These are phyloP conservation scores for Centrapalus pauciflorus DNA, from an alignment of 129 eudicot species.

Conservation along the genomic window DNA sequence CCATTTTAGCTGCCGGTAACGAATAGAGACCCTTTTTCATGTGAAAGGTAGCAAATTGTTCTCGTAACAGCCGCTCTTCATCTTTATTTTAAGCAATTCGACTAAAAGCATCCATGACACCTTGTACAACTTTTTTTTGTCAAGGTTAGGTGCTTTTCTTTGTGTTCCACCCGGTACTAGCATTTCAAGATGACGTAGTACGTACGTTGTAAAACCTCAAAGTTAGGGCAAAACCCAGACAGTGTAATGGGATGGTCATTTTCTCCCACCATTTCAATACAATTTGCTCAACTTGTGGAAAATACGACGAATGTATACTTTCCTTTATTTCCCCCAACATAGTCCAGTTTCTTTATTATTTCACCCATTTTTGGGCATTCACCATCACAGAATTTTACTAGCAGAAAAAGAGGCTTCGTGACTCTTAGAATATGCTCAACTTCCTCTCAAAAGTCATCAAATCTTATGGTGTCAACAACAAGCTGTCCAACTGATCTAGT, in stretches of 20 bases:
- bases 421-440: neutral
- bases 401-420: neutral
- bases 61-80: neutral
- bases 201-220: neutral
- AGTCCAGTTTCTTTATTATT: neutral
- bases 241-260: slow-evolving; percentile 7
- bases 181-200: neutral
- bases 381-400: neutral
- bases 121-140: neutral
- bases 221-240: slow-evolving; percentile 4
- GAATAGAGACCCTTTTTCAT: slow-evolving; percentile 10
- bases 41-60: slow-evolving; percentile 11
- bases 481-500: neutral
- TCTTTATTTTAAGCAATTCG: neutral
- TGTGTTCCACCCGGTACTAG: neutral
- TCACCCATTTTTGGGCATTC: too few species aligned
- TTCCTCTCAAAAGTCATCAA: slow-evolving; percentile 5
- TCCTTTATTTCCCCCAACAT: slow-evolving; percentile 12
- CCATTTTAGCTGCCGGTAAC: neutral
- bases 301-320: neutral
- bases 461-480: neutral
- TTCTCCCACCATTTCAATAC: slow-evolving; percentile 1
- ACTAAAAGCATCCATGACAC: neutral
- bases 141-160: slow-evolving; percentile 1
- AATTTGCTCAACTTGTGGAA: neutral